These are phyloP conservation scores for Phytopythium oedochilum DNA, from an alignment of 352 stramenopile species.

Conservation along the genomic window DNA sequence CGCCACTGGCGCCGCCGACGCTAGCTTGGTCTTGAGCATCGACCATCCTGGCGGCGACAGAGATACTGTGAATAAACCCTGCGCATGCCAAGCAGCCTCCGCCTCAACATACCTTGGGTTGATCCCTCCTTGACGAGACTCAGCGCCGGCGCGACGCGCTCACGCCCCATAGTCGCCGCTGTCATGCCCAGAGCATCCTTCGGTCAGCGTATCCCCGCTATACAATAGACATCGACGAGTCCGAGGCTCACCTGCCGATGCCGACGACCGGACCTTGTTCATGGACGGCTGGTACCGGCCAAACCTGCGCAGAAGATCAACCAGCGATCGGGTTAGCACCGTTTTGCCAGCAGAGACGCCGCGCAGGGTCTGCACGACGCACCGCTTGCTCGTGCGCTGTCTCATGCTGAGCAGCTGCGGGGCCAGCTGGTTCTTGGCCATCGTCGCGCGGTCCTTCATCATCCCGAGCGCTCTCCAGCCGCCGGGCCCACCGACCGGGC, in stretches of 20 bases:
- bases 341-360: background rate
- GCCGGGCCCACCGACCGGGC: conserved; percentile 8
- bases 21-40: conserved; percentile 73
- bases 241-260: conserved; percentile 52
- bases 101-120: conserved; percentile 61
- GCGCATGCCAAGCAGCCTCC: background rate
- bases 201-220: too few species aligned
- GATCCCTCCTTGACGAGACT: conserved; percentile 67
- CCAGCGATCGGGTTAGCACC: background rate
- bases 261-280: conserved; percentile 68
- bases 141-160: conserved; percentile 44
- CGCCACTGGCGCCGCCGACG: conserved; percentile 61
- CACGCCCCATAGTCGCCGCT: conserved; percentile 39
- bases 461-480: conserved; percentile 29
- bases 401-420: conserved; percentile 50
- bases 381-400: conserved; percentile 51
- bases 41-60: conserved; percentile 36
- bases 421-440: conserved; percentile 46
- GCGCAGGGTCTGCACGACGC: background rate
- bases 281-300: conserved; percentile 74
- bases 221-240: too few species aligned
- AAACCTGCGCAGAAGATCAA: conserved; percentile 21
- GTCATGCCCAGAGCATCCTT: background rate
- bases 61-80: background rate
- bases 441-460: conserved; percentile 49